These are phyloP conservation scores for Blastobotrys arbuscula DNA, from an alignment of 1,139 yeast species.

Conservation along the genomic window DNA sequence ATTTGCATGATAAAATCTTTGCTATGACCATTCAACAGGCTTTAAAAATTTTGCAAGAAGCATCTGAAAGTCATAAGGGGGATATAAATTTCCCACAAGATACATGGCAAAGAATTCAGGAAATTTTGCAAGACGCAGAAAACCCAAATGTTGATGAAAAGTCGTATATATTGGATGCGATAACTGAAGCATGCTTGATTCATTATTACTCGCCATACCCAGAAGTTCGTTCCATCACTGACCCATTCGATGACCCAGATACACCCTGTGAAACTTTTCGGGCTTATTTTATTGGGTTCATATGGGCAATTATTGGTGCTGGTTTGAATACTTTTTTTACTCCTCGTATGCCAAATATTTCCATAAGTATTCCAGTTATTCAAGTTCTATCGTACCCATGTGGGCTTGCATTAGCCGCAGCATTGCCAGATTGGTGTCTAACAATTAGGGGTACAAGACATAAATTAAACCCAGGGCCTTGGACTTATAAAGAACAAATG, in stretches of 20 bases:
- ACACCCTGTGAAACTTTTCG: slow-evolving; percentile 48
- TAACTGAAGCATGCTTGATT: slow-evolving; percentile 37
- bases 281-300: slow-evolving; percentile 47
- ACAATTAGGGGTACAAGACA: slow-evolving; percentile 35
- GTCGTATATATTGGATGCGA: slow-evolving; percentile 32
- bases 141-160: slow-evolving; percentile 6
- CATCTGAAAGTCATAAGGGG: slow-evolving; percentile 38
- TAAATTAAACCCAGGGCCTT: slow-evolving; percentile 53
- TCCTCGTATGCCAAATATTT: slow-evolving; percentile 47
- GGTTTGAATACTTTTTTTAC: slow-evolving; percentile 53
- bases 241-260: slow-evolving; percentile 31
- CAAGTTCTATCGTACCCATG: slow-evolving; percentile 54
- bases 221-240: slow-evolving; percentile 54
- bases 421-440: slow-evolving; percentile 47
- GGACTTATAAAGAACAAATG: slow-evolving; percentile 69
- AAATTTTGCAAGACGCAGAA: slow-evolving; percentile 25
- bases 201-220: slow-evolving; percentile 55
- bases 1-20: slow-evolving; percentile 39
- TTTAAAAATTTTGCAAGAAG: slow-evolving; percentile 13
- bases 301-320: slow-evolving; percentile 53
- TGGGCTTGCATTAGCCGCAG: slow-evolving; percentile 8
- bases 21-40: slow-evolving; percentile 25
- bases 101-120: slow-evolving; percentile 30
- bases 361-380: slow-evolving; percentile 42
- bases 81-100: slow-evolving; percentile 47